Evolutionary conservation across 2,329 filamentous ascomycete species (phyloP), one percentile per base, ranked within the genome.

Genomic region (Sporothrix pallida): DNA sequence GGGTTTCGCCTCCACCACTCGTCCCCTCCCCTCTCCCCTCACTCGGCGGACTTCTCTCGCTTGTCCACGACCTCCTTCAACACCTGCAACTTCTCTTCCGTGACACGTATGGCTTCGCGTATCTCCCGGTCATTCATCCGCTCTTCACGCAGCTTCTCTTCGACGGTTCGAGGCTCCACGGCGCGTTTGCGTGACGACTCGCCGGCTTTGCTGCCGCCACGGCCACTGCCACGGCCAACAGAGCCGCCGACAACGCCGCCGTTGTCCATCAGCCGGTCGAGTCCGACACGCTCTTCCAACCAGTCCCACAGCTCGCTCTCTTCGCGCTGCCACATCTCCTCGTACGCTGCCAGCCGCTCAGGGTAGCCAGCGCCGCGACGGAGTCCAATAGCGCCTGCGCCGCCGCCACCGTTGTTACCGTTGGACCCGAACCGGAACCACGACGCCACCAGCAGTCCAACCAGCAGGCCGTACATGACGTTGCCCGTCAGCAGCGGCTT

Each of bases 261-360:
- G 70, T 78, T 82, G 73, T 83, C 86, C 77, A 81, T 83, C 76
- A 87, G 82, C 74, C 84, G 85, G 73, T 94, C 91, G 80, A 96
- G 84, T 1, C 93, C 92, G 1, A 94, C 91, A 20, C 95, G 88
- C 78, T 97, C 93, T 81, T 98, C 95, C 4, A 98, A 84, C 95
- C 95, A 98, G 74, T 93, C 91, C 95, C 95, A 98, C 10, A 98
- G 84, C 78, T 96, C 93, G 76, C 89, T 93, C 80, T 98, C 95
- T 81, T 98, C 94, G 56, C 89, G 86, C 50, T 90, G 87, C 95
- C 95, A 99, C 79, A 98, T 92, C 82, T 97, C 93, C 77, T 98
- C 95, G 80, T 98, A 98, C 0, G 93, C 94, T 1, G 92, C 90
- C 17, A 94, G 83, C 6, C 94, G 89, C 72, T 95, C 90, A 0